Percentiles rank a stretch among this genome's conserved stretches.
These are phyloP conservation scores for Pisolithus sp. DNA, from an alignment of 768 basidiomycete species.

Conservation along the genomic window DNA sequence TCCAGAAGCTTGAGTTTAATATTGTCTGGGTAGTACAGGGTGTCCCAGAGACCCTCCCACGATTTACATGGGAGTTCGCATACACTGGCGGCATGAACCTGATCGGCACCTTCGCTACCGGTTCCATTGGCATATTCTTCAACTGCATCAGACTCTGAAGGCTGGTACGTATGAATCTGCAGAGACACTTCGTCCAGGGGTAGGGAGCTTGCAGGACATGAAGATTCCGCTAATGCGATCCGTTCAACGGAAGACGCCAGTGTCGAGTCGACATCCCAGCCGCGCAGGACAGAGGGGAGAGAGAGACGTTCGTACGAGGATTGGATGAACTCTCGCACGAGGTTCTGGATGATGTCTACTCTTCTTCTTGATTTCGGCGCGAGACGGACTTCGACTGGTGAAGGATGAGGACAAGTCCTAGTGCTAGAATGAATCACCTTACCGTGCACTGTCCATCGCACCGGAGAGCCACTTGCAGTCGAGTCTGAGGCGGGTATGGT, in stretches of 20 bases:
- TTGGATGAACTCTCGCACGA: constrained; percentile 51
- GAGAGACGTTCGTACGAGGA: constrained; percentile 59
- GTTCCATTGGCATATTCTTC: constrained; percentile 67
- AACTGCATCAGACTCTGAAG: constrained; percentile 56
- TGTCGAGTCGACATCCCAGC: constrained; percentile 73
- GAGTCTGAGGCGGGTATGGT: not conserved
- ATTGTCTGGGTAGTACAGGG: constrained; percentile 75
- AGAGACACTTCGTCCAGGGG: constrained; percentile 55
- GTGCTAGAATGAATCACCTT: constrained; percentile 8
- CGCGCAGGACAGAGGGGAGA: constrained; percentile 63
- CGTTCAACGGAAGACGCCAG: constrained; percentile 71
- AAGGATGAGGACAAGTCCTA: not conserved
- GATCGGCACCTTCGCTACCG: constrained; percentile 49
- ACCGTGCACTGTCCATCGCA: constrained; percentile 65
- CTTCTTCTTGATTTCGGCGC: constrained; percentile 60
- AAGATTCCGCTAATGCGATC: constrained; percentile 65
- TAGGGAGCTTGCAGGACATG: constrained; percentile 51
- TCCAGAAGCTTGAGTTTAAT: constrained; percentile 86
- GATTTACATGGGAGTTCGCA: constrained; percentile 78
- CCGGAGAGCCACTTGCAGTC: constrained; percentile 4
- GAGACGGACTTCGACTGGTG: constrained; percentile 78
- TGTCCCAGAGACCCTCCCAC: constrained; percentile 93
- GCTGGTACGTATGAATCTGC: constrained; percentile 86
- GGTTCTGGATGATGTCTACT: constrained; percentile 65
- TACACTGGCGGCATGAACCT: constrained; percentile 83